These are phyloP conservation scores for Leccinum solheimii DNA, from an alignment of 1,284 basidiomycete genomes.

Conservation along the genomic window DNA sequence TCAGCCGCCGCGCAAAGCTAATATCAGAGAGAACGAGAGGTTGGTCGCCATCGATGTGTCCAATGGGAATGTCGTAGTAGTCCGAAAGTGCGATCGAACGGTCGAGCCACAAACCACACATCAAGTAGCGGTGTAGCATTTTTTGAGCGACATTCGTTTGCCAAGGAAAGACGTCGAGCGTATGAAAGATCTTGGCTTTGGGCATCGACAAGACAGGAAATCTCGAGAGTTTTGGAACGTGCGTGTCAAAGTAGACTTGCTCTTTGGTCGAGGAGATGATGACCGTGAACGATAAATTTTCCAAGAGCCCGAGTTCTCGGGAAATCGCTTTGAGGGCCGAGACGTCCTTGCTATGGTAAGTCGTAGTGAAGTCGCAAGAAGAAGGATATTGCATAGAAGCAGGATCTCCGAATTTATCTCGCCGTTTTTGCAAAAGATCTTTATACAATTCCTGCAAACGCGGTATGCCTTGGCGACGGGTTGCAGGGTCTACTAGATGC, in stretches of 20 bases:
- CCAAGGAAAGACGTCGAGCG: slow-evolving; percentile 78
- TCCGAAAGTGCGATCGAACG: slow-evolving; percentile 81
- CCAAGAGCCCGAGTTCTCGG: slow-evolving; percentile 78
- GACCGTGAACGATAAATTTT: slow-evolving; percentile 72
- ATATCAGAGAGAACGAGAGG: slow-evolving; percentile 88
- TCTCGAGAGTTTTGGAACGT: slow-evolving; percentile 71
- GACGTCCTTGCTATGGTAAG: slow-evolving; percentile 79
- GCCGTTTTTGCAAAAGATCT: slow-evolving; percentile 52
- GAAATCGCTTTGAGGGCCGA: slow-evolving; percentile 87
- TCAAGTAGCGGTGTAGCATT: slow-evolving; percentile 85
- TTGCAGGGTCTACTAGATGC: slow-evolving; percentile 89
- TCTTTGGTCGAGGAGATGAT: slow-evolving; percentile 88
- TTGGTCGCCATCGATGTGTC: slow-evolving; percentile 90
- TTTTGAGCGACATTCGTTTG: slow-evolving; percentile 70
- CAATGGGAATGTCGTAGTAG: slow-evolving; percentile 92
- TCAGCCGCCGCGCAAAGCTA: slow-evolving; percentile 85
- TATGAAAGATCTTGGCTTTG: slow-evolving; percentile 71
- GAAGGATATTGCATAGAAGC: slow-evolving; percentile 69
- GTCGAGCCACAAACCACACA: slow-evolving; percentile 78
- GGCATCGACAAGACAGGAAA: slow-evolving; percentile 91
- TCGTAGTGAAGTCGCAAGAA: slow-evolving; percentile 68
- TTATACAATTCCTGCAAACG: slow-evolving; percentile 77
- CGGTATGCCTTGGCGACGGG: slow-evolving; percentile 79
- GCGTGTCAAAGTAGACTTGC: slow-evolving; percentile 80
- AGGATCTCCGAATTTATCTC: slow-evolving; percentile 41